phyloP scores from a whole-genome alignment of 495 filamentous ascomycete genomes.

The Penicillium roqueforti region DNA sequence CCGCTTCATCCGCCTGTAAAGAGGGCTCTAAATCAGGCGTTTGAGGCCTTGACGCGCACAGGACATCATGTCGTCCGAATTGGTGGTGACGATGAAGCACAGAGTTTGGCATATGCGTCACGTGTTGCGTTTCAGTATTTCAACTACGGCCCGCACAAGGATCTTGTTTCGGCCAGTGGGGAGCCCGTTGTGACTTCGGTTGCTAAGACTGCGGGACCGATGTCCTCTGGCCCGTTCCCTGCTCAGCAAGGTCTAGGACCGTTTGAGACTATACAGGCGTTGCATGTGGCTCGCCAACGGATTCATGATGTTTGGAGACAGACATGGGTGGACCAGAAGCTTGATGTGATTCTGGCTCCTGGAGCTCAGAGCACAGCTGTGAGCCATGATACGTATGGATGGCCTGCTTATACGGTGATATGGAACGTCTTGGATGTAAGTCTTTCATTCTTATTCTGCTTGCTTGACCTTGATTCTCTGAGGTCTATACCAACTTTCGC shows the following conservation, averaged over 20 bases:
- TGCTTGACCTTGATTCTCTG: neutral
- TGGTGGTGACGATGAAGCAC: constrained; percentile 3
- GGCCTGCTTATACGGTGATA: constrained; percentile 45
- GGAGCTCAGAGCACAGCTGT: constrained; percentile 46
- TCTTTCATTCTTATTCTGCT: neutral
- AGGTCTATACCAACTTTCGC: neutral
- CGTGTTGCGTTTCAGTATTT: constrained; percentile 30
- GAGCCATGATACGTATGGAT: constrained; percentile 45
- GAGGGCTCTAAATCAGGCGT: constrained; percentile 41
- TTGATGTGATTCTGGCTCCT: constrained; percentile 47
- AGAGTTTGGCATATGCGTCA: constrained; percentile 16
- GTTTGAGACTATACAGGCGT: constrained; percentile 16
- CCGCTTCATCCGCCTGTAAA: constrained; percentile 52
- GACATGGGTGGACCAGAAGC: constrained; percentile 24
- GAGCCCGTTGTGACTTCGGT: constrained; percentile 26
- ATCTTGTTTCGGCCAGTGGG: constrained; percentile 25
- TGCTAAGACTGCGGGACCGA: constrained; percentile 16
- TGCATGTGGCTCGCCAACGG: constrained; percentile 16
- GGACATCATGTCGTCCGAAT: constrained; percentile 46
- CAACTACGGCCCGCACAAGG: constrained; percentile 23
- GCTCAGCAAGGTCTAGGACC: constrained; percentile 22
- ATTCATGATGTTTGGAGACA: constrained; percentile 21
- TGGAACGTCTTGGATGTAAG: constrained; percentile 52
- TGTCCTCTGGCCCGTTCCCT: constrained; percentile 23
- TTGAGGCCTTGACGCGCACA: constrained; percentile 30